Conservation (phyloP, 2,329 filamentous ascomycete species). For the Cladosporium sp. region DNA sequence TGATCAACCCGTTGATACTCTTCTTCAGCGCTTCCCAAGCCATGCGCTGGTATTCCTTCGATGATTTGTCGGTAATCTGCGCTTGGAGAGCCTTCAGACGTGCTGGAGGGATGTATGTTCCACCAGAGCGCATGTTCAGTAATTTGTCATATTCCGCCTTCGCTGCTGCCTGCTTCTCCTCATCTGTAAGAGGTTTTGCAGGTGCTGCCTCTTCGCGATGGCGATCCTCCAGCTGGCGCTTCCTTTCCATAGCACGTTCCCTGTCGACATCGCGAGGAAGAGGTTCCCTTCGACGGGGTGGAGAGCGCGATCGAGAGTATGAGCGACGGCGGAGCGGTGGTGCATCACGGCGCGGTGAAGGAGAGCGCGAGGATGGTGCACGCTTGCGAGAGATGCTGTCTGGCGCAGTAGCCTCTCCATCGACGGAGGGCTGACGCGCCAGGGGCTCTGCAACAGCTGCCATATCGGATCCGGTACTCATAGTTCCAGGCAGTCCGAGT, state of each 20-base stretch:
- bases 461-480: conserved; percentile 8
- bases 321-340: conserved; percentile 28
- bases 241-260: conserved; percentile 47
- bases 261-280: conserved; percentile 47
- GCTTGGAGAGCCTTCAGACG: conserved; percentile 86
- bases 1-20: conserved; percentile 96
- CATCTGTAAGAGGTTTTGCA: conserved; percentile 59
- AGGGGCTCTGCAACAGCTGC: conserved; percentile 8
- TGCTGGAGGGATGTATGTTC: conserved; percentile 93
- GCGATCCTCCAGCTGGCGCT: conserved; percentile 45
- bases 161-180: conserved; percentile 79
- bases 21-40: conserved; percentile 99
- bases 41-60: conserved; percentile 97
- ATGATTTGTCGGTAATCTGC: conserved; percentile 93
- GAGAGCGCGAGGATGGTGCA: conserved; percentile 31
- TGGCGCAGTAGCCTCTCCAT: conserved; percentile 10
- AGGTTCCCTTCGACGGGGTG: conserved; percentile 32
- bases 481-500: conserved; percentile 1
- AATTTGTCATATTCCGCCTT: conserved; percentile 94
- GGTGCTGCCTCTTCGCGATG: conserved; percentile 38
- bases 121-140: conserved; percentile 85
- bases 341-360: conserved; percentile 31
- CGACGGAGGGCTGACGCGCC: conserved; percentile 1
- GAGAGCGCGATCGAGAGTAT: conserved; percentile 29
- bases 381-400: conserved; percentile 28